A percentile compares a stretch with the other conserved stretches of the same genome.
phyloP scores from a whole-genome alignment of 1,284 basidiomycete genomes.

The Bondarzewia mesenterica region DNA sequence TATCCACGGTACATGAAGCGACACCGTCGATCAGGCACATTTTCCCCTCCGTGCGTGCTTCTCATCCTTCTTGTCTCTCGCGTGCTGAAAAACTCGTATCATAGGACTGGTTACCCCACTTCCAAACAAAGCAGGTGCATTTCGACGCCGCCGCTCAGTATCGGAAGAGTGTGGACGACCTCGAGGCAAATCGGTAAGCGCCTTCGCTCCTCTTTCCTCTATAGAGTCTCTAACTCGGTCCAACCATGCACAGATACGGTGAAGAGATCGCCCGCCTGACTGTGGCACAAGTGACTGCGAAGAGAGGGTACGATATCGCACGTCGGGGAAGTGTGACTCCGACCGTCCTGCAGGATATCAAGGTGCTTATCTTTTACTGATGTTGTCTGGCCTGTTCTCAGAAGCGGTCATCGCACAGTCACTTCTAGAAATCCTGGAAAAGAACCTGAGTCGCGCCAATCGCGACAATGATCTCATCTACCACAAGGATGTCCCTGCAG shows the following conservation, averaged over 20 bases:
- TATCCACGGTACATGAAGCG: conserved; percentile 44
- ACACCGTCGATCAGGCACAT: conserved; percentile 34
- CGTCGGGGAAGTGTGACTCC: conserved; percentile 54
- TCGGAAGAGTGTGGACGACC: conserved; percentile 84
- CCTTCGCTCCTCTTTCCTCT: conserved; percentile 2
- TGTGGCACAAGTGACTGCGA: conserved; percentile 60
- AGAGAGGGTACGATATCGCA: conserved; percentile 68
- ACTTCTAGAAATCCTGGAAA: conserved; percentile 61
- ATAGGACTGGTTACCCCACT: conserved; percentile 77
- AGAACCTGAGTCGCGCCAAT: conserved; percentile 64
- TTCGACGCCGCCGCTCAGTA: conserved; percentile 90
- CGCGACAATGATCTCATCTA: conserved; percentile 97
- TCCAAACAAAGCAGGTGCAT: conserved; percentile 79
- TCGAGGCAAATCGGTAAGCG: conserved; percentile 69
- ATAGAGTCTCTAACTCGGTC: background rate
- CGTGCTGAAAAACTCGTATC: background rate
- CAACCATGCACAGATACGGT: conserved; percentile 61
- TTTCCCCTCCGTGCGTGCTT: conserved; percentile 44
- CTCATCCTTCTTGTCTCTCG: background rate
- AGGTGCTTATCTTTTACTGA: conserved; percentile 35
- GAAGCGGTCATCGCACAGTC: conserved; percentile 36
- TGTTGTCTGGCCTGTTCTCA: background rate
- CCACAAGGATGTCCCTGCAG: conserved; percentile 77
- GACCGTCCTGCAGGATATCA: conserved; percentile 68
- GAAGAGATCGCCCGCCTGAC: conserved; percentile 72